Percentiles rank a stretch among this genome's conserved stretches.
Evolutionary conservation across 805 yeast genomes (phyloP).

Genomic region (Ogataea kodamae): DNA sequence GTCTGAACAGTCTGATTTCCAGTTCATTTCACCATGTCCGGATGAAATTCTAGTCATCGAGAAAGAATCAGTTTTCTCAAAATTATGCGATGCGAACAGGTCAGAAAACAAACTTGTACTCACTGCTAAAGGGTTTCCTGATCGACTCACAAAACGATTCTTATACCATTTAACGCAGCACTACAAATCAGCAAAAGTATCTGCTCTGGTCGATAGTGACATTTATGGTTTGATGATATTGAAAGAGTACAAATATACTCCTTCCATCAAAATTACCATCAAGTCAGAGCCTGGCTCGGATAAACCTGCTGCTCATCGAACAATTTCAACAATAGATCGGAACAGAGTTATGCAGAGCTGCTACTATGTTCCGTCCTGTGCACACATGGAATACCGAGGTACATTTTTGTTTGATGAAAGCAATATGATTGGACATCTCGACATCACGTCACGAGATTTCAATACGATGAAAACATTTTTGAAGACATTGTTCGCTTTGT

Average conservation of each 20-base stretch:
- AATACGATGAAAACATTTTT: constrained; percentile 31
- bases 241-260: constrained; percentile 33
- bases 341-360: constrained; percentile 10
- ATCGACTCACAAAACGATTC: constrained; percentile 46
- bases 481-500: constrained; percentile 23
- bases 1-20: constrained; percentile 18
- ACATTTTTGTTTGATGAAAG: constrained; percentile 16
- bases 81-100: constrained; percentile 22
- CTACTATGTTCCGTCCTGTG: constrained; percentile 15
- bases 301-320: background rate
- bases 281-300: background rate
- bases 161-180: constrained; percentile 30
- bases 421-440: constrained; percentile 17
- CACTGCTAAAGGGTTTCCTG: constrained; percentile 72
- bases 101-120: constrained; percentile 33
- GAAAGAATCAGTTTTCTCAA: constrained; percentile 48
- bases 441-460: constrained; percentile 28
- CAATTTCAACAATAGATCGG: constrained; percentile 7
- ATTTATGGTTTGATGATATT: constrained; percentile 58
- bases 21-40: constrained; percentile 17
- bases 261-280: constrained; percentile 7
- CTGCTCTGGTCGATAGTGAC: constrained; percentile 59
- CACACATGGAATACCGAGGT: constrained; percentile 16
- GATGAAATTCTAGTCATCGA: constrained; percentile 43
- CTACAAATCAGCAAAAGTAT: constrained; percentile 32